Conservation (phyloP, 2,329 filamentous ascomycete species). For the Aspergillus chevalieri region DNA sequence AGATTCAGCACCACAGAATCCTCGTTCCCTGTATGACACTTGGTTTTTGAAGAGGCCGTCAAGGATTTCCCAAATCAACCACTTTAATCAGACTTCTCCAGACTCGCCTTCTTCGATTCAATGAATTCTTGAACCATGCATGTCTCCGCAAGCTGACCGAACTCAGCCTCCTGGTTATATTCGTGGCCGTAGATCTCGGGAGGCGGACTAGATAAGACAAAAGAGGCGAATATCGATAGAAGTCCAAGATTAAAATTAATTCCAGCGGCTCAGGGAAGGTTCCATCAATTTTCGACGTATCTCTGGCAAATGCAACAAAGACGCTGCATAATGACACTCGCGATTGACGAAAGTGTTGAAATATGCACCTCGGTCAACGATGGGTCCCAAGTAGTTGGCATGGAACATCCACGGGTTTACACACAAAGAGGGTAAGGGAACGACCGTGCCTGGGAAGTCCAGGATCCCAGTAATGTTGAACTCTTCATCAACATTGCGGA, state of each 20-base stretch:
- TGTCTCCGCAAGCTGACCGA: too few species aligned
- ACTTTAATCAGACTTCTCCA: too few species aligned
- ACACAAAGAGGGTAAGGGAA: constrained; percentile 7
- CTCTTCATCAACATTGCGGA: constrained; percentile 8
- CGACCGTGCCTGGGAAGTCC: constrained; percentile 10
- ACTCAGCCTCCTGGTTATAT: too few species aligned
- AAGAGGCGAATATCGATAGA: background rate
- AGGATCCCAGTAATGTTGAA: constrained; percentile 11
- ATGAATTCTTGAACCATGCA: too few species aligned
- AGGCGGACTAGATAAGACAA: background rate
- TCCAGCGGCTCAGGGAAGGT: background rate
- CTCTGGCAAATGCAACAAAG: background rate
- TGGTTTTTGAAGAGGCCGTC: too few species aligned
- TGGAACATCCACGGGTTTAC: background rate
- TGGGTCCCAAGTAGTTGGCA: background rate
- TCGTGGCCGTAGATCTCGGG: too few species aligned
- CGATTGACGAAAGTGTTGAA: background rate
- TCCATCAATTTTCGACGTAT: background rate
- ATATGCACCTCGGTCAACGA: background rate
- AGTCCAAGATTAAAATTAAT: background rate
- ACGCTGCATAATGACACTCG: background rate
- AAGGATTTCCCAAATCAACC: too few species aligned
- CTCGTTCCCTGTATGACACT: too few species aligned
- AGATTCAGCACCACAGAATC: too few species aligned
- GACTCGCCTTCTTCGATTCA: too few species aligned